phyloP scores from a whole-genome alignment of 2,329 filamentous ascomycete species.

The Ceratocystis harringtonii region DNA sequence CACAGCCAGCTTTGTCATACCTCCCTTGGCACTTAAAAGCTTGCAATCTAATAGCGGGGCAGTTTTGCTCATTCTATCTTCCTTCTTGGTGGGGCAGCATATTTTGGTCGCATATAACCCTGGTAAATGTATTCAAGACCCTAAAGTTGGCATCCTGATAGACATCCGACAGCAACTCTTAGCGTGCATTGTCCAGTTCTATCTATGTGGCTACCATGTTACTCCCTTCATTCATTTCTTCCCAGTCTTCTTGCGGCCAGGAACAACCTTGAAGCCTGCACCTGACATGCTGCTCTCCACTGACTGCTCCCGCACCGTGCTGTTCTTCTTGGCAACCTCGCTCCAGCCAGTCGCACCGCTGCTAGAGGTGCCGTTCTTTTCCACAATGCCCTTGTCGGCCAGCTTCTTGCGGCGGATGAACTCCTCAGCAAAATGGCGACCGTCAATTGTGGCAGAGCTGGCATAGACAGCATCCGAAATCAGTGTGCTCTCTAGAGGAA shows the following conservation, averaged over 20 bases:
- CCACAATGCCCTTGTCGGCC: constrained; percentile 79
- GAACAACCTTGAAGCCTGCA: constrained; percentile 76
- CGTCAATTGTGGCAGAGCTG: constrained; percentile 78
- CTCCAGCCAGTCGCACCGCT: constrained; percentile 59
- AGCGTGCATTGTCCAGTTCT: background rate
- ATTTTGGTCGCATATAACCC: background rate
- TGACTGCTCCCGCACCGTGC: constrained; percentile 24
- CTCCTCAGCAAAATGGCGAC: constrained; percentile 83
- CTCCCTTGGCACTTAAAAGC: background rate
- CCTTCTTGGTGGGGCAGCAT: background rate
- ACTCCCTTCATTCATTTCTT: constrained; percentile 40
- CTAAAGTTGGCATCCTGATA: background rate
- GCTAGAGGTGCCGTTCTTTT: constrained; percentile 48
- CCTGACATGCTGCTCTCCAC: constrained; percentile 28
- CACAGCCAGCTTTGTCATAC: background rate
- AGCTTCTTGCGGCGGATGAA: constrained; percentile 86
- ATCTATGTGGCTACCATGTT: background rate
- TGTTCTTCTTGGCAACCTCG: constrained; percentile 91
- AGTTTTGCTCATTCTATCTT: background rate
- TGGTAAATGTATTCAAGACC: background rate
- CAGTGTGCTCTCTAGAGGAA: constrained; percentile 63
- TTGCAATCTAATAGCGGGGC: background rate
- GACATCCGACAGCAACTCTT: too few relatives aligned
- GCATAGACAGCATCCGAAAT: constrained; percentile 85
- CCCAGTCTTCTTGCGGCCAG: constrained; percentile 78